Percentiles rank a stretch among this genome's conserved stretches.
Conservation (phyloP, 495 filamentous ascomycete species). For the Tirmania nivea region DNA sequence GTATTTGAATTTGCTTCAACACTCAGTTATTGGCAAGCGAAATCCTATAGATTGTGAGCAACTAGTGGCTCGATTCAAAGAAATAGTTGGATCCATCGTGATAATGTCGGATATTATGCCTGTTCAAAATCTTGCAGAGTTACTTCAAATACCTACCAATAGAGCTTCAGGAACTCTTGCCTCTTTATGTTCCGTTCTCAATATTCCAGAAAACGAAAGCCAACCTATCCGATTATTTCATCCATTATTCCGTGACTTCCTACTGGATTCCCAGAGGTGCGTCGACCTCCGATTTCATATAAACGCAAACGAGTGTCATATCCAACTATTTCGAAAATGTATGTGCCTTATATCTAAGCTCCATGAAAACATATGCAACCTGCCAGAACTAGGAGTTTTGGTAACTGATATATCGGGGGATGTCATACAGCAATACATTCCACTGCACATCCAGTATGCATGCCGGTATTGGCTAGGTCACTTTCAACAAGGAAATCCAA, state of each 20-base stretch:
- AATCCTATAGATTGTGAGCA: no score
- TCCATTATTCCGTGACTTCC: conserved; percentile 18
- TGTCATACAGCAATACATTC: conserved; percentile 13
- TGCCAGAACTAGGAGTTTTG: conserved; percentile 14
- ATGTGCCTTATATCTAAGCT: conserved; percentile 20
- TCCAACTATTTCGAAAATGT: conserved; percentile 10
- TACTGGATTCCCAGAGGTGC: conserved; percentile 12
- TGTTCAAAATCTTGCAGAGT: not conserved
- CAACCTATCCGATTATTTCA: conserved; percentile 14
- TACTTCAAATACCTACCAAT: not conserved
- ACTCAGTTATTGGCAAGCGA: not conserved
- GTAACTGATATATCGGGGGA: conserved; percentile 11
- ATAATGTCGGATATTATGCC: not conserved
- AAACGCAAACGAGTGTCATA: conserved; percentile 10
- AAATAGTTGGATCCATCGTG: conserved; percentile 1
- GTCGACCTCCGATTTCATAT: conserved; percentile 14
- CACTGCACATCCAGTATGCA: conserved; percentile 21
- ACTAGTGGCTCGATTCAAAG: not conserved
- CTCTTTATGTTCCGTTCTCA: not conserved
- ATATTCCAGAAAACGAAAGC: not conserved
- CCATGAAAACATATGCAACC: conserved; percentile 23
- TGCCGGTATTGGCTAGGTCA: conserved; percentile 31
- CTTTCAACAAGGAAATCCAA: conserved; percentile 17
- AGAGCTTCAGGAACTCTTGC: not conserved
- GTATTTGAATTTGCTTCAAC: not conserved